A percentile compares a stretch with the other conserved stretches of the same genome.
Evolutionary conservation across 805 yeast species (phyloP).

Genomic region (Lipomyces japonicus): DNA sequence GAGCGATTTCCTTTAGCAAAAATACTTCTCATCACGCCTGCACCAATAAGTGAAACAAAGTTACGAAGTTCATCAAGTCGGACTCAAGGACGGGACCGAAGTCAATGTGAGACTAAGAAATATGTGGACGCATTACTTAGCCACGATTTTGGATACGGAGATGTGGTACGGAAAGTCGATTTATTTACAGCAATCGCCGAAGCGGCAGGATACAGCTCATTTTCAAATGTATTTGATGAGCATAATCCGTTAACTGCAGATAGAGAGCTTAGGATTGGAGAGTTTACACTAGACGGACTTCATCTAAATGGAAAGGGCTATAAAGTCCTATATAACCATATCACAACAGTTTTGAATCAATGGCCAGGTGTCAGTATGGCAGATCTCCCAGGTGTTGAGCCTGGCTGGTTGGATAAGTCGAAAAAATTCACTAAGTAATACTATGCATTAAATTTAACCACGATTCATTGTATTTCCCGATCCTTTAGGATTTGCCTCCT

Average conservation of each 20-base stretch:
- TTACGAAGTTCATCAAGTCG: constrained; percentile 12
- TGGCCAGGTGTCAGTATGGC: constrained; percentile 11
- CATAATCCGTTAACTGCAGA: constrained; percentile 1
- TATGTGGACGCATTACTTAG: constrained; percentile 19
- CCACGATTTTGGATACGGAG: constrained; percentile 3
- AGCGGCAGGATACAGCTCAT: constrained; percentile 23
- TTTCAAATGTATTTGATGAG: background rate
- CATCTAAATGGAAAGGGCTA: constrained; percentile 32
- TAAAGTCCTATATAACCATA: constrained; percentile 10
- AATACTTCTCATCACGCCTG: constrained; percentile 19
- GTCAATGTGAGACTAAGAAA: constrained; percentile 11
- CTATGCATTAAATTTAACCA: constrained; percentile 42
- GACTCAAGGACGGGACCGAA: constrained; percentile 20
- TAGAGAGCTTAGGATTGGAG: constrained; percentile 5
- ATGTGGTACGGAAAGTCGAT: constrained; percentile 4
- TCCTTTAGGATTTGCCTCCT: constrained; percentile 77
- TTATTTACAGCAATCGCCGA: constrained; percentile 22
- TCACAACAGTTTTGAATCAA: constrained; percentile 1
- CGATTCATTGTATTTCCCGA: constrained; percentile 80
- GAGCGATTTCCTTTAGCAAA: constrained; percentile 9
- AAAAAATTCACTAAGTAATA: background rate
- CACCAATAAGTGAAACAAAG: constrained; percentile 16
- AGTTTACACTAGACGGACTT: constrained; percentile 24
- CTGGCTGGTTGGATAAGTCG: constrained; percentile 30
- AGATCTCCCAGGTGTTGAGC: constrained; percentile 29